Evolutionary conservation across 345 rosid genomes (phyloP).

Genomic region (Eucalyptus decipiens): DNA sequence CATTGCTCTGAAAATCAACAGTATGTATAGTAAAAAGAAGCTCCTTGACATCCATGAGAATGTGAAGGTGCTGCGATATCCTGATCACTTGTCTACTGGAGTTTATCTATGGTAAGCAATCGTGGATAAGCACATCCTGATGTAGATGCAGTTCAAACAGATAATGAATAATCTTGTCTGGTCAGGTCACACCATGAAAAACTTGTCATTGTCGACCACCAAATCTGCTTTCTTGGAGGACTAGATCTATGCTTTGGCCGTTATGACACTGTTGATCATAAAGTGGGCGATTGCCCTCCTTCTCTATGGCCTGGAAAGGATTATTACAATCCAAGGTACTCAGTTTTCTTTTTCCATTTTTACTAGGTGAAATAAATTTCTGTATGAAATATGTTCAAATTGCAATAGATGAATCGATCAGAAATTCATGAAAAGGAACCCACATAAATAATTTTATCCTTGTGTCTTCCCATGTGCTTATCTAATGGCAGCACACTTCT

Average conservation of each 20-base stretch:
- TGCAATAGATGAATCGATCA: neutral
- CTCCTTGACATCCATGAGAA: conserved; percentile 78
- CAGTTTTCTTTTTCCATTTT: neutral
- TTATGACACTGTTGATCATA: conserved; percentile 69
- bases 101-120: conserved; percentile 63
- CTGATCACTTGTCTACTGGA: conserved; percentile 75
- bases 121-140: neutral
- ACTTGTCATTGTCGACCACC: conserved; percentile 77
- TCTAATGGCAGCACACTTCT: neutral
- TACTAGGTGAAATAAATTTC: neutral
- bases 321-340: conserved; percentile 86
- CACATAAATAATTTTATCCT: neutral
- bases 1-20: conserved; percentile 80
- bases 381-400: neutral
- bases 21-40: conserved; percentile 69
- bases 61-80: conserved; percentile 77
- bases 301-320: conserved; percentile 87
- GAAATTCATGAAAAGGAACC: neutral
- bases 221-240: conserved; percentile 84
- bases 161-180: neutral
- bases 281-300: conserved; percentile 64
- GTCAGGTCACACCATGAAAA: conserved; percentile 96
- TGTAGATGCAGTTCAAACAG: neutral
- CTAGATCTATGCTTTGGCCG: conserved; percentile 92
- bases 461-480: neutral